A percentile compares a stretch with the other conserved stretches of the same genome.
These are phyloP conservation scores for Emmonsiellopsis sp. DNA, from an alignment of 2,329 filamentous ascomycete genomes.

Conservation along the genomic window DNA sequence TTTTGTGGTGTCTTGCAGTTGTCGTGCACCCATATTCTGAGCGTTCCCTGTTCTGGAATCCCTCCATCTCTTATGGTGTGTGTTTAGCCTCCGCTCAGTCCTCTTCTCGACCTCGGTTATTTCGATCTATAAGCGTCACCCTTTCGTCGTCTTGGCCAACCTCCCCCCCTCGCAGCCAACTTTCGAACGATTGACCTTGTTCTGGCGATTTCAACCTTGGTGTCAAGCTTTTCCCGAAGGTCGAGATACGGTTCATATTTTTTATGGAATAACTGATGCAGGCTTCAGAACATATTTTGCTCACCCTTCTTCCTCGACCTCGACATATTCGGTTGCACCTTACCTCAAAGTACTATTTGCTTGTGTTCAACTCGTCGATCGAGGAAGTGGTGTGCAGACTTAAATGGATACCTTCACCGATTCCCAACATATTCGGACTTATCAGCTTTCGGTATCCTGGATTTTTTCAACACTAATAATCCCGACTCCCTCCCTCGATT, in stretches of 20 bases:
- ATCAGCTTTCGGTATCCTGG: slow-evolving; percentile 6
- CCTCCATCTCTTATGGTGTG: slow-evolving; percentile 11
- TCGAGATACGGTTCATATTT: slow-evolving; percentile 8
- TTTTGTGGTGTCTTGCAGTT: slow-evolving; percentile 5
- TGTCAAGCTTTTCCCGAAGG: slow-evolving; percentile 1
- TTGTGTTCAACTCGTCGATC: background rate
- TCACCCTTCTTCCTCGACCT: slow-evolving; percentile 2
- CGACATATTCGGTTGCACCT: slow-evolving; percentile 8
- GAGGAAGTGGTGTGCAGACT: background rate
- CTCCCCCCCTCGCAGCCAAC: slow-evolving; percentile 8
- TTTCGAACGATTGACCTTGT: slow-evolving; percentile 2
- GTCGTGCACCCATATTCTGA: slow-evolving; percentile 5
- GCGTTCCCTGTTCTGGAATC: slow-evolving; percentile 11
- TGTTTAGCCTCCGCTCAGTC: slow-evolving; percentile 7
- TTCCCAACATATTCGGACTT: slow-evolving; percentile 8
- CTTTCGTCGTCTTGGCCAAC: slow-evolving; percentile 13
- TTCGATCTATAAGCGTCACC: slow-evolving; percentile 12
- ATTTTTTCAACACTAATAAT: slow-evolving; percentile 10
- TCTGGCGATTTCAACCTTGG: background rate
- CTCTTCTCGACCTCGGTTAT: slow-evolving; percentile 7
- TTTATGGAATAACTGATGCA: slow-evolving; percentile 10
- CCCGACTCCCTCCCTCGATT: slow-evolving; percentile 7
- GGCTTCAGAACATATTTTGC: slow-evolving; percentile 12
- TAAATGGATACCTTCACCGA: slow-evolving; percentile 11
- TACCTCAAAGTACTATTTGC: slow-evolving; percentile 3